phyloP scores from a whole-genome alignment of 306 rosid genomes.

The Arachis stenosperma region DNA sequence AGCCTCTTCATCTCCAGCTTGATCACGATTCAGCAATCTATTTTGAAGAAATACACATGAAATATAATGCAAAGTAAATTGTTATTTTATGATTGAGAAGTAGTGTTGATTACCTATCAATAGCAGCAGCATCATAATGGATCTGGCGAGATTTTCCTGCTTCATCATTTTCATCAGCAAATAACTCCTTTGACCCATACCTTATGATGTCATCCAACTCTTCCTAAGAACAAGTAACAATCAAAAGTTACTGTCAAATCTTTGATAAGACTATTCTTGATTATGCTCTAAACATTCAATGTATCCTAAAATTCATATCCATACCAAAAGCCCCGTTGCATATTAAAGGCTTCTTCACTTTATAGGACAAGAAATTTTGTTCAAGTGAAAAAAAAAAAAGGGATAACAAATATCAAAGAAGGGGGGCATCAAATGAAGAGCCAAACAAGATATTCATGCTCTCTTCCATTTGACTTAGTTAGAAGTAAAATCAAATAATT shows the following conservation, averaged over 20 bases:
- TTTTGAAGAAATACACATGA: slow-evolving; percentile 39
- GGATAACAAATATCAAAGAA: slow-evolving; percentile 15
- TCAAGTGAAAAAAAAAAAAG: background rate
- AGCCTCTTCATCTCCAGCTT: slow-evolving; percentile 80
- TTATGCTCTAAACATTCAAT: background rate
- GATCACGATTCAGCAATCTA: slow-evolving; percentile 96
- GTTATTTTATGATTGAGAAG: slow-evolving; percentile 18
- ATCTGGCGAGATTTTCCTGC: slow-evolving; percentile 94
- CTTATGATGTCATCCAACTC: slow-evolving; percentile 97
- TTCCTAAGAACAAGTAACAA: slow-evolving; percentile 59
- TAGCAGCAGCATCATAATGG: slow-evolving; percentile 96
- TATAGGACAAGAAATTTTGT: background rate
- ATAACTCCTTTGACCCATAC: slow-evolving; percentile 96
- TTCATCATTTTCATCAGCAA: slow-evolving; percentile 96
- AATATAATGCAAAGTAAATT: slow-evolving; percentile 35
- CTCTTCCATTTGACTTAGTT: slow-evolving; percentile 1
- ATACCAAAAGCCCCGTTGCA: slow-evolving; percentile 21
- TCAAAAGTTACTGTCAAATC: slow-evolving; percentile 40
- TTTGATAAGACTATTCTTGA: slow-evolving; percentile 24
- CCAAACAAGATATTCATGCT: background rate
- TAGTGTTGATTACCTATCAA: slow-evolving; percentile 64
- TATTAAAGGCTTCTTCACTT: background rate
- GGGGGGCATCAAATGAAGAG: background rate
- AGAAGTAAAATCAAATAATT: slow-evolving; percentile 13
- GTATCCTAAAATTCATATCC: slow-evolving; percentile 17